Conservation (phyloP, 768 basidiomycete species). For the Royoungia palumana region DNA sequence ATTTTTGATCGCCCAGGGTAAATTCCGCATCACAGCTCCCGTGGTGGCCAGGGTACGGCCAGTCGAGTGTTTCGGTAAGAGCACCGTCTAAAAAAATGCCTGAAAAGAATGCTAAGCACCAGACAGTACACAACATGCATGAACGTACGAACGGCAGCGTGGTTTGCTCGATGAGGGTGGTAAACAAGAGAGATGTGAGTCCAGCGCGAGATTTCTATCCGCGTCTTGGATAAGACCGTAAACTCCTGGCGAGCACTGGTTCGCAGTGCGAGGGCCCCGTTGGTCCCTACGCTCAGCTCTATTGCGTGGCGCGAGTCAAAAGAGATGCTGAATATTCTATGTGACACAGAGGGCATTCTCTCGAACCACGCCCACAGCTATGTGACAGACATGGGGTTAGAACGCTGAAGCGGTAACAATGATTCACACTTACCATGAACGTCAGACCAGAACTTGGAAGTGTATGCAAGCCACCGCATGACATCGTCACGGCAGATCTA, state of each 20-base stretch:
- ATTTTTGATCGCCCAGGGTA: conserved; percentile 52
- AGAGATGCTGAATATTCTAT: conserved; percentile 37
- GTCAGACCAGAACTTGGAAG: conserved; percentile 66
- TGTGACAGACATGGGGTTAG: not conserved
- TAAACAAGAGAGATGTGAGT: conserved; percentile 68
- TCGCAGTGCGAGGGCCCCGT: conserved; percentile 55
- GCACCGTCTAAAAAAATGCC: conserved; percentile 76
- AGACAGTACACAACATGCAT: not conserved
- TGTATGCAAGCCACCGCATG: conserved; percentile 46
- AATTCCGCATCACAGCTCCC: conserved; percentile 43
- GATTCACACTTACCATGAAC: conserved; percentile 51
- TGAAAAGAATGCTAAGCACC: conserved; percentile 25
- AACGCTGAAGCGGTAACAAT: not conserved
- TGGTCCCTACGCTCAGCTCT: conserved; percentile 46
- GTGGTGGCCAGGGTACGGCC: conserved; percentile 55
- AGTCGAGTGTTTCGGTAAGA: conserved; percentile 58
- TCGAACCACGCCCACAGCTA: conserved; percentile 53
- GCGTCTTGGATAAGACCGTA: conserved; percentile 43
- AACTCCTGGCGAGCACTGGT: conserved; percentile 39
- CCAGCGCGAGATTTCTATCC: conserved; percentile 60
- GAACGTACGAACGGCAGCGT: conserved; percentile 58
- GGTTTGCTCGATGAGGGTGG: conserved; percentile 52
- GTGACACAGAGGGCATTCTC: conserved; percentile 34
- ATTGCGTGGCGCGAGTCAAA: conserved; percentile 34
- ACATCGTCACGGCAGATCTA: conserved; percentile 47